Evolutionary conservation across 2,329 filamentous ascomycete genomes (phyloP), one percentile per base, ranked within the genome.

Genomic region (Cladosporium sp.): DNA sequence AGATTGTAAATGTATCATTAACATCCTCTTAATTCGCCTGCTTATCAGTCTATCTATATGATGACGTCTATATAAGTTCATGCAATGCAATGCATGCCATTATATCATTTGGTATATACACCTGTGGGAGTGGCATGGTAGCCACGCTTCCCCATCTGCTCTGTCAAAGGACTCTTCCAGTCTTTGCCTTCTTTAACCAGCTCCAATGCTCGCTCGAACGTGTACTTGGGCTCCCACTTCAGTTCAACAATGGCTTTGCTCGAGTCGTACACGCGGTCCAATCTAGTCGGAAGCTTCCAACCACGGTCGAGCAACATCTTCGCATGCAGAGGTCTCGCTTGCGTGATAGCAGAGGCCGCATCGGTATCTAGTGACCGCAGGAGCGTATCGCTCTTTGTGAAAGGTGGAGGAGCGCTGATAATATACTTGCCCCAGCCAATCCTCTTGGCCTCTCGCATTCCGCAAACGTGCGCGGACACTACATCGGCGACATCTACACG

Each of bases 321-420:
- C n/a, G 67, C 59, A 24, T 69, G 64, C 7, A 51, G 30, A 14
- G 67, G 66, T 15, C 65, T 30, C 10, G 47, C 49, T n/a, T 49
- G 2, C 15, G 24, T 32, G 11, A 70, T 65, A 14, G 58, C 64
- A 14, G 32, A 49, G 2, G 64, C 32, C 1, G 65, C 65, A 26
- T 62, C 26, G 11, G n/a, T 12, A 38, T 67, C 67, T 14, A 68
- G 58, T 34, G 47, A 54, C 4, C 44, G 26, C 3, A 70, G 41
- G 10, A 68, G 26, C 4, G 47, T 55, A 6, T 65, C 32, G 11
- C 59, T 66, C 11, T 49, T 52, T 11, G 44, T 47, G 34, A 70
- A 70, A 24, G 69, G 69, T n/a, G 69, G 67, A 14, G 67, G 66
- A 28, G 69, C 67, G 38, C 66, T 70, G 60, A 70, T 69, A 26